Base-by-base conservation (phyloP, 2,329 filamentous ascomycete species). In the Nemania sp. region DNA sequence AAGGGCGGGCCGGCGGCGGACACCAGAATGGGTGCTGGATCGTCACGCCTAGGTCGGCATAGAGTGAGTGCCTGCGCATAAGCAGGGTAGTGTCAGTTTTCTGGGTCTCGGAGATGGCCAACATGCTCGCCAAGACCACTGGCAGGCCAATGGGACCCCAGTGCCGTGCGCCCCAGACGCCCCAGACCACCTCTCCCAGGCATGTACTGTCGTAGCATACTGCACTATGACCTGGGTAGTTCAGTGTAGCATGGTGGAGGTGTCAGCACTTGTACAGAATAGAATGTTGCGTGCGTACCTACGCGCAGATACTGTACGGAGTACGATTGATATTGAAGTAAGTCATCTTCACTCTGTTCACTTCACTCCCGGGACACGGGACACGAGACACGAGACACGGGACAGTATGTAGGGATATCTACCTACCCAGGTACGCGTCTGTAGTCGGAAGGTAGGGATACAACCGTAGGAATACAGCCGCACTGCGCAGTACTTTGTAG, bases 21-120 rank as follows among this genome's bases (percentile, higher is more conserved):
- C 52, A 63, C 52, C 52, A 57, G 32, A 64, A 58, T n/a, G 41
- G 43, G 53, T 5, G 24, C 22, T 45, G 24, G 62, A 57, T 64
- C 62, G 62, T 64, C 53, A 43, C 51, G 54, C 62, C 38, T 38
- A 41, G 59, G 59, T 53, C 22, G 22, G 29, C 52, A 32, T 54
- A 24, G 29, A 7, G 18, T 29, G 32, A 8, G 24, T 35, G 11
- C 32, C 32, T 35, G 15, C 3, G 18, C 15, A 6, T 22, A 38
- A 24, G 20, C 38, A 45, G 47, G 24, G 51, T 18, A 43, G 38
- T 1, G 52, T 55, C n/a, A 47, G 60, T n/a, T 13, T 61, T 62
- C 32, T 64, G 61, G 61, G 61, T 56, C 61, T 32, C 53, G 43
- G 52, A 52, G 54, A 57, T 57, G 47, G 43, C 51, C 41, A 32